Base-by-base conservation (phyloP, 768 basidiomycete genomes). In the Boletus sp. region DNA sequence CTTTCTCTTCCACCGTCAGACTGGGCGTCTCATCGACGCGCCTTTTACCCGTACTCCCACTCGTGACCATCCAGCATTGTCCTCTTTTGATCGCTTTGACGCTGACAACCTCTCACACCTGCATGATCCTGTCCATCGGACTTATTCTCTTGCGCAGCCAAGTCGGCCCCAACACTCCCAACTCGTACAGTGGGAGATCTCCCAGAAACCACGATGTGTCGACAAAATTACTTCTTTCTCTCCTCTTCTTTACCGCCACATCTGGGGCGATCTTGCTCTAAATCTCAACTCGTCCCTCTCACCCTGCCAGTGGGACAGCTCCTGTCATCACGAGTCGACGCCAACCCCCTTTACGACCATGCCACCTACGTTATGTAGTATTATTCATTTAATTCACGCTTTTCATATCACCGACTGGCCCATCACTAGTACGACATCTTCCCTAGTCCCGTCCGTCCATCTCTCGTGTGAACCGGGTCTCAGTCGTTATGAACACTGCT, bases 291-390 rank as follows among this genome's bases (percentile, higher is more conserved):
- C 57, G 20, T 54, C 41, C 53, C 33, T 33, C 56, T 46, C 44
- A 50, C 59, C 67, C 61, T 66, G n/a, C n/a, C n/a, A n/a, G n/a
- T n/a, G 57, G 55, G 65, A 67, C 63, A 67, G 54, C 61, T 61
- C 63, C 64, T 60, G 61, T 65, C 60, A 61, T 42, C 40, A 47
- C 40, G 24, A 39, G 40, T 59, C 37, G 50, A 55, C 37, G 55
- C 39, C 47, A 56, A 9, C 46, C 60, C 54, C 58, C 35, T 60
- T 59, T 60, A 45, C 58, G 58, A 54, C 58, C 58, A 60, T 35
- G 48, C 50, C 60, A 17, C 39, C 47, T 62, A 53, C 61, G 42
- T 57, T 62, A 50, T 56, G 20, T 44, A 36, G n/a, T 30, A 62
- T 52, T 45, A 56, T 62, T 60, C 59, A 62, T 60, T 61, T 60